Evolutionary conservation across 495 filamentous ascomycete species (phyloP).

Genomic region (Aspergillus cristatus): DNA sequence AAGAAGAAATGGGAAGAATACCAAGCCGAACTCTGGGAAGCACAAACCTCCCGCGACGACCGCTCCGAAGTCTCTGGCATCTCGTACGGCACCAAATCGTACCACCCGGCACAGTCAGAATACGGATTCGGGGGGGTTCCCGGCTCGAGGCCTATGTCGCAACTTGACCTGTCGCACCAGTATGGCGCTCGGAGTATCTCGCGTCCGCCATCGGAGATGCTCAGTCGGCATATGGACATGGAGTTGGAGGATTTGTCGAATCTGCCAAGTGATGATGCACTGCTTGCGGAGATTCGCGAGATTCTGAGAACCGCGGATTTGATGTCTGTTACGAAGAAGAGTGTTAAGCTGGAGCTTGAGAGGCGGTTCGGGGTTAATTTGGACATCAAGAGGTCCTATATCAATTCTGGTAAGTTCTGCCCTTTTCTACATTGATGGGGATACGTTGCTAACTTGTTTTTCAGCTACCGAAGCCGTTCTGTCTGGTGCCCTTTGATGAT

Average conservation of each 20-base stretch:
- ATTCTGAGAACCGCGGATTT: constrained; percentile 85
- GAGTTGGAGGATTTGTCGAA: constrained; percentile 60
- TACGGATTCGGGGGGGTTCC: constrained; percentile 38
- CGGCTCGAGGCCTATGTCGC: constrained; percentile 64
- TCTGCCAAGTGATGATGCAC: constrained; percentile 77
- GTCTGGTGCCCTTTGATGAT: constrained; percentile 35
- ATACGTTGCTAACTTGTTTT: constrained; percentile 4
- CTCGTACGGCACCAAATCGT: constrained; percentile 73
- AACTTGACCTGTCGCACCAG: constrained; percentile 50
- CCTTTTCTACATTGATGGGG: constrained; percentile 3
- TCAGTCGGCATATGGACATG: constrained; percentile 50
- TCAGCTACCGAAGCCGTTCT: constrained; percentile 67
- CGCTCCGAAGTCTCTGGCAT: constrained; percentile 85
- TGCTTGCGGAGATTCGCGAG: constrained; percentile 88
- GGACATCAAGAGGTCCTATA: constrained; percentile 77
- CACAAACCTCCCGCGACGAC: constrained; percentile 78
- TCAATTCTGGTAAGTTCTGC: constrained; percentile 74
- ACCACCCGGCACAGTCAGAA: constrained; percentile 44
- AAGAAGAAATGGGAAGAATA: constrained; percentile 99
- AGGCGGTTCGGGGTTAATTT: constrained; percentile 72
- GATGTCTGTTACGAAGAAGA: constrained; percentile 98
- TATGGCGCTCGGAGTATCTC: constrained; percentile 49
- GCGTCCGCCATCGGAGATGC: constrained; percentile 63
- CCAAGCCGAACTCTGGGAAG: constrained; percentile 88
- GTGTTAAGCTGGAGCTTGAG: constrained; percentile 89